Percentiles rank a stretch among this genome's conserved stretches.
These are phyloP conservation scores for Diaporthe capsici DNA, from an alignment of 2,329 filamentous ascomycete species.

Conservation along the genomic window DNA sequence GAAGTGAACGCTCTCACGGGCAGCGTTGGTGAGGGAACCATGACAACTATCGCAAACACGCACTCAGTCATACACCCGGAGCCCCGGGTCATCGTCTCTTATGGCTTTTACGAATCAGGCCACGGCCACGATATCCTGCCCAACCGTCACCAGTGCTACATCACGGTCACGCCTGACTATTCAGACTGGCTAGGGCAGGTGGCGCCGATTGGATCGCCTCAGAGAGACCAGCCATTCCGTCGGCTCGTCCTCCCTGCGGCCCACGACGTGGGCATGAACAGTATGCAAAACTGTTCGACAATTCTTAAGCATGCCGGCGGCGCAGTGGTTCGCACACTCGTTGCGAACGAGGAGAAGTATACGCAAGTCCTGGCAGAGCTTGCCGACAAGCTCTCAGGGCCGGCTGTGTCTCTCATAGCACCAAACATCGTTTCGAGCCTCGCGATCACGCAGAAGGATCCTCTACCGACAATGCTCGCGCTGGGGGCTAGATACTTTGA, in stretches of 20 bases:
- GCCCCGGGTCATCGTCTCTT: slow-evolving; percentile 57
- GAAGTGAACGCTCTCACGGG: slow-evolving; percentile 63
- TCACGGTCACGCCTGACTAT: slow-evolving; percentile 60
- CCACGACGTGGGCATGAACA: slow-evolving; percentile 68
- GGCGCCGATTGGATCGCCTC: slow-evolving; percentile 55
- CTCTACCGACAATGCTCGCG: slow-evolving; percentile 57
- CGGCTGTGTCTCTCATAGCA: slow-evolving; percentile 50
- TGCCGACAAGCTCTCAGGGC: slow-evolving; percentile 47
- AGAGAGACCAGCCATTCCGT: slow-evolving; percentile 57
- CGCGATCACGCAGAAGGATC: slow-evolving; percentile 66
- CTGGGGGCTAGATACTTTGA: slow-evolving; percentile 67
- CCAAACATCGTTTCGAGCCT: slow-evolving; percentile 62
- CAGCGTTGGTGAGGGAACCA: slow-evolving; percentile 57
- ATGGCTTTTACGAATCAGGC: slow-evolving; percentile 65
- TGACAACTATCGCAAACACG: slow-evolving; percentile 52
- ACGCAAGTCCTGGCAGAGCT: slow-evolving; percentile 43
- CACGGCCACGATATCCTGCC: slow-evolving; percentile 58
- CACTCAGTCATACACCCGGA: slow-evolving; percentile 49
- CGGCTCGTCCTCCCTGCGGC: slow-evolving; percentile 60
- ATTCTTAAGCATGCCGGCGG: slow-evolving; percentile 56
- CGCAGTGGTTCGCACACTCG: slow-evolving; percentile 48
- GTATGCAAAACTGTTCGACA: slow-evolving; percentile 57
- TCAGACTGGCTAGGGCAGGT: slow-evolving; percentile 59
- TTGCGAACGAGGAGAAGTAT: slow-evolving; percentile 45
- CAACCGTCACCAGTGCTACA: slow-evolving; percentile 59